Percentiles rank a stretch among this genome's conserved stretches.
These are phyloP conservation scores for Spiraea crenata DNA, from an alignment of 331 rosid genomes.

Conservation along the genomic window DNA sequence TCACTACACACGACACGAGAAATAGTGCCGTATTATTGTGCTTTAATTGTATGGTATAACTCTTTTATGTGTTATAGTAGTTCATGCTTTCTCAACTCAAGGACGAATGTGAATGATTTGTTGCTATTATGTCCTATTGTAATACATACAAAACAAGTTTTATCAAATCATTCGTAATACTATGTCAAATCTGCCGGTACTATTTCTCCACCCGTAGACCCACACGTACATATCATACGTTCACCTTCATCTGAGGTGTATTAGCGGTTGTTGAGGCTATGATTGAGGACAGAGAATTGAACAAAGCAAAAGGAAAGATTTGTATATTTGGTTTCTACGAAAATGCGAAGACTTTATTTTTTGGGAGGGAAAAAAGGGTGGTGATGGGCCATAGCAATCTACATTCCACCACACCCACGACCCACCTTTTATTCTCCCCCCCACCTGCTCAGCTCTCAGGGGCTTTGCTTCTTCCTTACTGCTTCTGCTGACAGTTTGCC, in stretches of 20 bases:
- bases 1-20: not conserved
- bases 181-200: too few relatives aligned
- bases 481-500: constrained; percentile 27
- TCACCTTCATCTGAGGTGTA: constrained; percentile 28
- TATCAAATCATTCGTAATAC: too few relatives aligned
- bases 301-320: constrained; percentile 2
- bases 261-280: constrained; percentile 37
- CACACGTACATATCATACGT: constrained; percentile 18
- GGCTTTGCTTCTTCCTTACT: constrained; percentile 67
- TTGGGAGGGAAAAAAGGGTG: constrained; percentile 40
- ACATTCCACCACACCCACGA: constrained; percentile 68
- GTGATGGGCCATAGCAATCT: constrained; percentile 76
- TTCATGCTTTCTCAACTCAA: too few relatives aligned
- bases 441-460: constrained; percentile 22
- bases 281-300: constrained; percentile 32
- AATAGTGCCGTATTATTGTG: too few relatives aligned
- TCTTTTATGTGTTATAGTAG: too few relatives aligned
- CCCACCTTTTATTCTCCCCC: constrained; percentile 62
- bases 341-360: not conserved
- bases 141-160: too few relatives aligned
- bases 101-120: too few relatives aligned
- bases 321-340: not conserved
- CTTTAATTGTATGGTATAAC: too few relatives aligned
- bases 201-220: not conserved
- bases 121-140: too few relatives aligned